Evolutionary conservation across 768 basidiomycete species (phyloP), one percentile per base, ranked within the genome.

Genomic region (Lentinula edodes): DNA sequence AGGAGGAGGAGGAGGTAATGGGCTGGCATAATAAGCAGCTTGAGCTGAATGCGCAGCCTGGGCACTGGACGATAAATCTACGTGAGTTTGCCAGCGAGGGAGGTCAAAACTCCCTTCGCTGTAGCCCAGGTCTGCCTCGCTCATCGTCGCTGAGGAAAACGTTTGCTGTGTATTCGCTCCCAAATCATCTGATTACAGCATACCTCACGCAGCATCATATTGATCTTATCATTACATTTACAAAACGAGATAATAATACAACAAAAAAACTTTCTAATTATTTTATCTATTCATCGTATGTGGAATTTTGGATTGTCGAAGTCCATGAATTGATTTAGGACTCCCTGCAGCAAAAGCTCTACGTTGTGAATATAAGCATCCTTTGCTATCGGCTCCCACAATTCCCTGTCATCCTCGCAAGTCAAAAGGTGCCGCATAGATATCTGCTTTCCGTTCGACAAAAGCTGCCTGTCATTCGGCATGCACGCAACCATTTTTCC

Each of bases 1-100:
- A 81, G 84, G 82, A 15, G 81, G 83, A 1, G 52, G 52, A 5
- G 83, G 80, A 10, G 83, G 83, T 52, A 83, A 80, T 43, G 67
- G 71, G 9, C 72, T 80, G 64, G 87, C 72, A 70, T 85, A 89
- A 76, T 71, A 84, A 12, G 86, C 75, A 9, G 38, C 38, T 45
- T 72, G 83, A 41, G 80, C 84, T 10, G 85, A 77, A 74, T 87
- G 86, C 0, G 85, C 82, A 23, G 86, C 61, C 67, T 73, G 66
- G 58, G 73, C 66, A 41, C 75, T 64, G 80, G 83, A 67, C 68
- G 75, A 64, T 72, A 78, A 62, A 85, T 94, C 70, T 74, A 79
- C 66, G 85, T 80, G 73, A 80, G 86, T 65, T 79, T 75, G 86
- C 88, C 83, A 84, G 84, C 83, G 67, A 80, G 86, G 81, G 83